phyloP scores from a whole-genome alignment of 2,329 filamentous ascomycete species.

The Aurifilum marmelostoma region DNA sequence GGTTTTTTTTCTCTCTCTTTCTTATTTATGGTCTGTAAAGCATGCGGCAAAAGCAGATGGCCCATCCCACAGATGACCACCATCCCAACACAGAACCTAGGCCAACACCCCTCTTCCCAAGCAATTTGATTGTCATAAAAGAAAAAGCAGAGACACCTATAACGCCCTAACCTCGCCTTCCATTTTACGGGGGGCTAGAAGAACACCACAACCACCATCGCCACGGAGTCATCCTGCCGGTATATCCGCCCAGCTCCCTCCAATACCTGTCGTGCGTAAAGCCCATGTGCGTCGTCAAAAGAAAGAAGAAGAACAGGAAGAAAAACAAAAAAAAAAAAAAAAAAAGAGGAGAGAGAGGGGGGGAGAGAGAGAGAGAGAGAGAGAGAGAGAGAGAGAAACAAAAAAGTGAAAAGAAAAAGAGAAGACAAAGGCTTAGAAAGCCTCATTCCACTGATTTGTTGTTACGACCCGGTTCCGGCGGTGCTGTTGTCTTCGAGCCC shows the following conservation, averaged over 20 bases:
- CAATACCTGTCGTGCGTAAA: constrained; percentile 20
- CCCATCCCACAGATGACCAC: neutral
- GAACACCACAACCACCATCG: neutral
- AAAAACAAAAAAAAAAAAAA: neutral
- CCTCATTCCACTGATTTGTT: neutral
- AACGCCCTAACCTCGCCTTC: neutral
- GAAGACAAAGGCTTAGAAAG: neutral
- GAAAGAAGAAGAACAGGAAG: neutral
- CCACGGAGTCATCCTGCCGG: constrained; percentile 14
- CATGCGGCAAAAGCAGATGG: neutral
- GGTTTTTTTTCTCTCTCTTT: neutral
- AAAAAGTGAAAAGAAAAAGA: no score
- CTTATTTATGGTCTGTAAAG: neutral
- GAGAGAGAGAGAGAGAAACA: neutral
- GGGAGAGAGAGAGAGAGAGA: no score
- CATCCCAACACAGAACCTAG: constrained; percentile 5
- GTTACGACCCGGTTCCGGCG: constrained; percentile 17
- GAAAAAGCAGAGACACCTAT: constrained; percentile 4
- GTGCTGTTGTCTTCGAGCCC: constrained; percentile 34
- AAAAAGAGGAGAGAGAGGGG: no score
- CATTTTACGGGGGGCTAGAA: neutral
- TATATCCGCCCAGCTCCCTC: constrained; percentile 10
- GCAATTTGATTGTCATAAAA: neutral
- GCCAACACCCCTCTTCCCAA: neutral
- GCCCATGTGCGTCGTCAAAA: constrained; percentile 17